Evolutionary conservation across 768 basidiomycete species (phyloP), one percentile per base, ranked within the genome.

Genomic region (Leucosporidium scottii): DNA sequence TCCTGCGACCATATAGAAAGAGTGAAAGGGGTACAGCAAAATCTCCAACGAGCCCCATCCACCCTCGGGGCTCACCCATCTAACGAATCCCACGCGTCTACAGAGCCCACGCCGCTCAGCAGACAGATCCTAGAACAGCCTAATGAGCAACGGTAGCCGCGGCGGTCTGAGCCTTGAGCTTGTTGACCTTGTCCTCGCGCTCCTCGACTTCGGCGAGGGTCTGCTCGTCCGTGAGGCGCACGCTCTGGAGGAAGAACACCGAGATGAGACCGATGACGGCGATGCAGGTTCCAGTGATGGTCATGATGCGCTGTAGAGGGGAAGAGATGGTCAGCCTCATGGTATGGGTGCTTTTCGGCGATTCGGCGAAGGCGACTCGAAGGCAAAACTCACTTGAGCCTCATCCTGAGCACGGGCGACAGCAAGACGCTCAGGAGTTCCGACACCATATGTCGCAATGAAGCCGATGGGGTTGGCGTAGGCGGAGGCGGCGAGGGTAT

Each of bases 331-430:
- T 65, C 39, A 62, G 25, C 34, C 18, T 7, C 25, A 25, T 4
- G 23, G 17, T 36, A 5, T 36, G 34, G 12, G 12, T 5, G 34
- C 12, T 9, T 23, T 31, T 17, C 6, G 51, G 51, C 6, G 34
- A 12, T 39, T 5, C 34, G 51, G 27, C n/a, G 30, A 39, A 1
- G 18, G 15, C 17, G n/a, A 12, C 27, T 50, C 8, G 27, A 30
- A 27, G 27, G 21, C 36, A 44, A 27, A 51, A 58, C 74, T 56
- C 60, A 74, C 73, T 67, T 78, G 77, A 50, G 78, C 73, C 48
- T 78, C 78, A 47, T 77, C 78, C 17, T 78, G 78, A 13, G 78
- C 78, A 1, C 75, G 65, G 44, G 76, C 67, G 28, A 78, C 62
- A 27, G 75, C 78, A 8, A 64, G 59, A 8, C 78, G 67, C n/a